Evolutionary conservation across 768 basidiomycete genomes (phyloP).

Genomic region (Trametes maxima): DNA sequence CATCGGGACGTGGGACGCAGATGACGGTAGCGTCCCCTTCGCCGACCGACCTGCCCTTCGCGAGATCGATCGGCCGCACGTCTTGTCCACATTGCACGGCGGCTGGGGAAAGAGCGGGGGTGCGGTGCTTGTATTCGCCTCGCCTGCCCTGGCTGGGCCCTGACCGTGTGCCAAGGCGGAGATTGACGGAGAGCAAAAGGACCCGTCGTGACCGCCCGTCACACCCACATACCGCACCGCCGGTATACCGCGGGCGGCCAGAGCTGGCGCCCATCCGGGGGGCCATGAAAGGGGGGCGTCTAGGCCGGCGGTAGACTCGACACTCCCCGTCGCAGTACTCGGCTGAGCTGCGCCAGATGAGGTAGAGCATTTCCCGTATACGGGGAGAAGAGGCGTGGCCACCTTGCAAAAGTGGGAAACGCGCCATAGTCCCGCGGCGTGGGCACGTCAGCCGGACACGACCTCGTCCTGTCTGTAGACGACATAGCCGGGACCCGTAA

Average conservation of each 20-base stretch:
- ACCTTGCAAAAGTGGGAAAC: not conserved
- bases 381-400: not conserved
- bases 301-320: not conserved
- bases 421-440: not conserved
- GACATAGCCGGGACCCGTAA: not conserved
- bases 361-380: not conserved
- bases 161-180: slow-evolving; percentile 10
- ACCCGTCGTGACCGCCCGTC: slow-evolving; percentile 10
- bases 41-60: not conserved
- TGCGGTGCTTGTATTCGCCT: slow-evolving; percentile 8
- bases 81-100: not conserved
- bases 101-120: slow-evolving; percentile 12
- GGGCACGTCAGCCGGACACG: not conserved
- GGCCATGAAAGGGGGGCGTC: not conserved
- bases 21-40: slow-evolving; percentile 1
- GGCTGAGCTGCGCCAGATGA: not conserved
- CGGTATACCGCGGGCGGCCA: not conserved
- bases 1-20: slow-evolving; percentile 10
- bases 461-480: not conserved
- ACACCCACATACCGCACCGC: slow-evolving; percentile 2
- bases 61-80: not conserved
- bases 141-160: slow-evolving; percentile 12
- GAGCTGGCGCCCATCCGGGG: not conserved
- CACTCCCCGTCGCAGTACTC: slow-evolving; percentile 1
- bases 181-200: slow-evolving; percentile 14